phyloP scores from a whole-genome alignment of 441 rosid genomes.

The Arabidopsis lyrata region DNA sequence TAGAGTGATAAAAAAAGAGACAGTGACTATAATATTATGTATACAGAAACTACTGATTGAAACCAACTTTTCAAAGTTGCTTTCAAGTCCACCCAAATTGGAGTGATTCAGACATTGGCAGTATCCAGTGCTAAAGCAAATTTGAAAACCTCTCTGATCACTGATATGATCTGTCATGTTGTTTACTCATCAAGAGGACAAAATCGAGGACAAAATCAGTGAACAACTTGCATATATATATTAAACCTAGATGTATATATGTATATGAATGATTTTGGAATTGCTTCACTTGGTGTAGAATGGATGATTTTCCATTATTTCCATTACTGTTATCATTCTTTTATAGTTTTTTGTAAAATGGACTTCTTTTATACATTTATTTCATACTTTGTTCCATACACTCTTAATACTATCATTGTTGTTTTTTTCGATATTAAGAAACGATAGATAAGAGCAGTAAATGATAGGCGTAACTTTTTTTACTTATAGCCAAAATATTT shows the following conservation, averaged over 20 bases:
- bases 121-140: constrained; percentile 23
- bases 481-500: neutral
- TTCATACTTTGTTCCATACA: neutral
- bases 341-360: neutral
- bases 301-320: neutral
- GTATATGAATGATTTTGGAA: constrained; percentile 11
- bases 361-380: neutral
- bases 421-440: neutral
- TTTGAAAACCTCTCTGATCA: constrained; percentile 29
- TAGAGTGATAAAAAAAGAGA: neutral
- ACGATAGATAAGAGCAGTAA: neutral
- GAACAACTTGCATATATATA: constrained; percentile 20
- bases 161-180: constrained; percentile 39
- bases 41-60: neutral
- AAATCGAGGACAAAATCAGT: constrained; percentile 2
- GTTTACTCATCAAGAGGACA: constrained; percentile 29
- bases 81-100: constrained; percentile 33
- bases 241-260: neutral
- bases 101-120: constrained; percentile 38
- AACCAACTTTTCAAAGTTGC: constrained; percentile 36
- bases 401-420: neutral
- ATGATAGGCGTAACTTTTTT: neutral
- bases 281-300: constrained; percentile 10
- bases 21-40: neutral
- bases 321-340: neutral